Base-by-base conservation (phyloP, 2,329 filamentous ascomycete species). In the Talaromyces sp. region DNA sequence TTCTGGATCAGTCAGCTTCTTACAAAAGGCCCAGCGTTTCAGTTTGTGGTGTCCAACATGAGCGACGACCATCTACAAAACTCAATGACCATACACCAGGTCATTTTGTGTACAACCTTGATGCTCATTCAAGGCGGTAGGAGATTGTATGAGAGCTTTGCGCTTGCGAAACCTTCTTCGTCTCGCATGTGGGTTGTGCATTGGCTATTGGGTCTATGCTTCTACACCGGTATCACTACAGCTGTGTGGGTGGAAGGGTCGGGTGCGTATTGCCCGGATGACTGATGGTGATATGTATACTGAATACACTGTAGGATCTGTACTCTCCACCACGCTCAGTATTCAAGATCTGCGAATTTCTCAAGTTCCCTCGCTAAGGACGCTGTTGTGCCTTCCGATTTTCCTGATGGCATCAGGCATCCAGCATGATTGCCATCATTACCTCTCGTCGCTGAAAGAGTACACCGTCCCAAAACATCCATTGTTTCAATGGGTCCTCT, bases 161-260 rank as follows among this genome's bases (percentile, higher is more conserved):
- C 79, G 49, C 84, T 95, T 63, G 80, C 84, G 60, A 90, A 86
- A 73, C 84, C 88, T 3, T 91, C 89, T 3, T 83, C 83, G 24
- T 91, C 92, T 19, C 86, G 82, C 64, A 99, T 99, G 94, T 93
- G 89, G 87, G 78, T 93, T 68, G 86, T 89, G 16, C 91, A 97
- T 74, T 98, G 92, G 89, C 68, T 89, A 16, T 76, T 97, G 47
- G 95, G 93, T 0, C 77, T 95, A 59, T 78, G 80, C 10, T 98
- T 91, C 77, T 99, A 99, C 77, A 73, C 88, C 6, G 82, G 82
- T 65, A 90, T 91, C 71, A 88, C 88, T 62, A 74, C 96, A 56
- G 86, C 91, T 4, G 81, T 97, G 39, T 97, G 93, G 93, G 84
- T 96, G 66, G 92, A 98, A 76, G 91, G 89, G 61, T 86, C 87